Percentiles rank a stretch among this genome's conserved stretches.
phyloP scores from a whole-genome alignment of 257 asterid genomes.

The Thymus quinquecostatus region DNA sequence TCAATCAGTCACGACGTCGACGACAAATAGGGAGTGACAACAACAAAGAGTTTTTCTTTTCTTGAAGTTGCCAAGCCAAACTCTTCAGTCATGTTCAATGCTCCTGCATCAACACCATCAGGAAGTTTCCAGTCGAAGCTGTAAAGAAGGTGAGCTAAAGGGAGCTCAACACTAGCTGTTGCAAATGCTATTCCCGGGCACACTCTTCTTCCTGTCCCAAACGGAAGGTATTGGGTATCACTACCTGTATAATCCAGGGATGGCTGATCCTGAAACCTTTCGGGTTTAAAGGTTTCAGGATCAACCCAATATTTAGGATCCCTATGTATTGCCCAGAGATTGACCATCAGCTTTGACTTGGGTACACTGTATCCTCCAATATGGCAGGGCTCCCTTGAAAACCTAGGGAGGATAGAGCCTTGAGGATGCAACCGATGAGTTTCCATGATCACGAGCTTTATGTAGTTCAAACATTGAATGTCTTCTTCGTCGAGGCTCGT shows the following conservation, averaged over 20 bases:
- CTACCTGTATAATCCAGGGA: slow-evolving; percentile 27
- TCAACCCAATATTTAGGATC: slow-evolving; percentile 25
- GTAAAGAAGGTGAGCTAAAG: slow-evolving; percentile 35
- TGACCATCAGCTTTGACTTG: slow-evolving; percentile 21
- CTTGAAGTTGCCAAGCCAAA: background rate
- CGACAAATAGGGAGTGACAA: slow-evolving; percentile 14
- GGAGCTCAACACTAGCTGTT: slow-evolving; percentile 24
- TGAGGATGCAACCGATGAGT: slow-evolving; percentile 29
- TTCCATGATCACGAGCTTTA: slow-evolving; percentile 27
- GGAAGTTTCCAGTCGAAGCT: slow-evolving; percentile 44
- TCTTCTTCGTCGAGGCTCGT: slow-evolving; percentile 11
- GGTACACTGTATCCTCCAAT: slow-evolving; percentile 34
- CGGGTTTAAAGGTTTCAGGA: slow-evolving; percentile 33
- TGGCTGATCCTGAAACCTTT: background rate
- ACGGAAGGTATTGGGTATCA: slow-evolving; percentile 36
- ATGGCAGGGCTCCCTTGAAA: background rate
- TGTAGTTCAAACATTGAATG: slow-evolving; percentile 9
- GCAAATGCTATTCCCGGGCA: slow-evolving; percentile 42
- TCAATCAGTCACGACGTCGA: too few relatives aligned
- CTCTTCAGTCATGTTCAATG: slow-evolving; percentile 38
- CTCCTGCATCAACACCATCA: slow-evolving; percentile 19
- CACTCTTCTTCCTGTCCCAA: slow-evolving; percentile 42
- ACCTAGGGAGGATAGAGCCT: slow-evolving; percentile 17
- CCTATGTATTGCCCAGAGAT: slow-evolving; percentile 24
- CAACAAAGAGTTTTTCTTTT: slow-evolving; percentile 2